These are phyloP conservation scores for Candida tunisiensis DNA, from an alignment of 1,139 yeast genomes.

Conservation along the genomic window DNA sequence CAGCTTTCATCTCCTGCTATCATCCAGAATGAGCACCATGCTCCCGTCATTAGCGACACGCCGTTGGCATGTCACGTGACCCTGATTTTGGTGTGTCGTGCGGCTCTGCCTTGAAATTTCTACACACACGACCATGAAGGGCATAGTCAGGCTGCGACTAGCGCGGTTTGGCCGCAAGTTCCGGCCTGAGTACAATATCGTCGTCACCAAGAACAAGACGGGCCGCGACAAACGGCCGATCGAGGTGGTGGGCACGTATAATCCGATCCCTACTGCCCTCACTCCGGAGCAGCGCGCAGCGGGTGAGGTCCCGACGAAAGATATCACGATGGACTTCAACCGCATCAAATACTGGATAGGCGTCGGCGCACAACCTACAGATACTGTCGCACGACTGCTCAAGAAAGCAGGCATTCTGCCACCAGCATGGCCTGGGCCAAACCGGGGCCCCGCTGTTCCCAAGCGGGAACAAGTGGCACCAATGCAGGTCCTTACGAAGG, in stretches of 20 bases:
- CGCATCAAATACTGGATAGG: constrained; percentile 97
- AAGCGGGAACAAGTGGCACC: constrained; percentile 3
- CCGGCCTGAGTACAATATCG: constrained; percentile 82
- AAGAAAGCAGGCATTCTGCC: constrained; percentile 47
- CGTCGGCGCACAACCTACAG: constrained; percentile 95
- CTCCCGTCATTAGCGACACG: no score
- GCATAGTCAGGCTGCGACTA: constrained; percentile 45
- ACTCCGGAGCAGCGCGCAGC: constrained; percentile 36
- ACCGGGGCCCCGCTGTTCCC: constrained; percentile 4
- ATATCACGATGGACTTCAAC: constrained; percentile 67
- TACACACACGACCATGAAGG: neutral
- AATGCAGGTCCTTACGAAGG: neutral
- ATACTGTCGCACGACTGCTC: constrained; percentile 59
- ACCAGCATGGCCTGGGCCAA: constrained; percentile 45
- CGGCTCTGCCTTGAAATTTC: no score
- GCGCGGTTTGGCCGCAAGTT: constrained; percentile 88
- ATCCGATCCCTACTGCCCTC: constrained; percentile 65
- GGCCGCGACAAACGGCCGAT: constrained; percentile 80
- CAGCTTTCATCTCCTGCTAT: no score
- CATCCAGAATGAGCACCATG: no score
- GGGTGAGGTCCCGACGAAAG: constrained; percentile 51
- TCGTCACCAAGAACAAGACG: constrained; percentile 51
- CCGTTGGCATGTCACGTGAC: no score
- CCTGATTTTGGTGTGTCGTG: no score
- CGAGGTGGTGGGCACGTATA: constrained; percentile 89